Evolutionary conservation across 345 rosid genomes (phyloP), one percentile per base, ranked within the genome.

Genomic region (Sonneratia alba): DNA sequence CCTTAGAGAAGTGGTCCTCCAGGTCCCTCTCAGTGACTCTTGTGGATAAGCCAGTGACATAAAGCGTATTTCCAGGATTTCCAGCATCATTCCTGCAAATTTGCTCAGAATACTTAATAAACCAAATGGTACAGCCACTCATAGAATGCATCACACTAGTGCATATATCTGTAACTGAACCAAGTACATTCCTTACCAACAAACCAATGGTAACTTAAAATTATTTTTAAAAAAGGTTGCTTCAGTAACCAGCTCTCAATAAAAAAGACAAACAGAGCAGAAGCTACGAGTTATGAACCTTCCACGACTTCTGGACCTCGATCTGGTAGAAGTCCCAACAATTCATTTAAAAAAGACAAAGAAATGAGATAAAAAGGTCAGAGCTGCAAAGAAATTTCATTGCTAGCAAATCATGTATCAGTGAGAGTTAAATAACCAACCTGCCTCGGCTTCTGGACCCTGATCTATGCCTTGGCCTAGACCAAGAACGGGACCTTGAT

Each of bases 11-110:
- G 81, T 95, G 99, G 22, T 93, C 88, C 78, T 92, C 92, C 10
- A 95, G 94, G 36, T 88, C 96, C 84, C 88, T 87, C 65, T 95
- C 94, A 0, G 94, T 85, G 67, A 95, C 99, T 72, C 98, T 87
- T 53, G 97, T 88, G 45, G 99, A 95, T 66, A 95, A 78, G 53
- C 99, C 99, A 66, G 99, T 95, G 69, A 95, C 98, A 78, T 92
- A 95, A 59, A 95, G 97, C 38, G 97, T 88, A 66, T 86, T 87
- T 70, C 99, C 98, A 70, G 89, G 84, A 78, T 95, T 92, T 42
- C 22, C 73, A 61, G 53, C 34, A 0, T 85, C 96, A 55, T 1
- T 72, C 80, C 98, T 93, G 68, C 4, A 73, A 70, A 24, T 9
- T 43, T 45, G 67, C 64, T 65, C 27, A 15, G 2, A 27, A 11